Percentiles rank a stretch among this genome's conserved stretches.
Conservation (phyloP, 176 grass and related monocot species). For the Avena sativa region DNA sequence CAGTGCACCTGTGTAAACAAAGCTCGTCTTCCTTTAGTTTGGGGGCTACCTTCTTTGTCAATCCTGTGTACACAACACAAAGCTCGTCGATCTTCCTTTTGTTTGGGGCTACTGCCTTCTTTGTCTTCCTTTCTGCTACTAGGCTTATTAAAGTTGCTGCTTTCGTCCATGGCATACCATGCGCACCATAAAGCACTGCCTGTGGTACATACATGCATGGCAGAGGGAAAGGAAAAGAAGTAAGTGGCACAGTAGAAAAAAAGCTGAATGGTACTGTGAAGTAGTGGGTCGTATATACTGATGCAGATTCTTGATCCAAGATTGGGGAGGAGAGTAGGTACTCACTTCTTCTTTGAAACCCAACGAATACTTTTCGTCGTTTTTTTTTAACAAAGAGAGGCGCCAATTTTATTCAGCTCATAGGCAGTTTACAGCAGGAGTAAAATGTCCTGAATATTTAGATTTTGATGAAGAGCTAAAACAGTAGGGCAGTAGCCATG, state of each 20-base stretch:
- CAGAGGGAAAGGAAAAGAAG: not conserved
- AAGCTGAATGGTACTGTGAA: not conserved
- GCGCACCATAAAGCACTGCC: not conserved
- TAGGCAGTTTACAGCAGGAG: no score
- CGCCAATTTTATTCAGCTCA: no score
- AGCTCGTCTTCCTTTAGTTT: conserved; percentile 38
- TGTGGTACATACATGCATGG: not conserved
- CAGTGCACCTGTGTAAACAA: conserved; percentile 37
- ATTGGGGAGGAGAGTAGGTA: no score
- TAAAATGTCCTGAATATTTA: no score
- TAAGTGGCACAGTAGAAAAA: no score
- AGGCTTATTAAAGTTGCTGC: not conserved
- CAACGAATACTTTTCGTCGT: no score
- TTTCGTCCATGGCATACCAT: not conserved
- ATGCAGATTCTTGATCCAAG: not conserved
- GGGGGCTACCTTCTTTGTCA: not conserved
- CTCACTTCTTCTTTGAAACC: no score
- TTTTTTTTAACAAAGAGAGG: no score
- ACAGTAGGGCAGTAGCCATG: no score
- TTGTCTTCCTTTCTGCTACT: conserved; percentile 21
- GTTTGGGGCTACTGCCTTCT: not conserved
- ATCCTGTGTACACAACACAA: conserved; percentile 36
- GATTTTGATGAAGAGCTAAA: no score
- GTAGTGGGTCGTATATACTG: not conserved
- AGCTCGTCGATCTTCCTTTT: conserved; percentile 34